Evolutionary conservation across 2,329 filamentous ascomycete species (phyloP), one percentile per base, ranked within the genome.

Genomic region (Fulvia fulva): DNA sequence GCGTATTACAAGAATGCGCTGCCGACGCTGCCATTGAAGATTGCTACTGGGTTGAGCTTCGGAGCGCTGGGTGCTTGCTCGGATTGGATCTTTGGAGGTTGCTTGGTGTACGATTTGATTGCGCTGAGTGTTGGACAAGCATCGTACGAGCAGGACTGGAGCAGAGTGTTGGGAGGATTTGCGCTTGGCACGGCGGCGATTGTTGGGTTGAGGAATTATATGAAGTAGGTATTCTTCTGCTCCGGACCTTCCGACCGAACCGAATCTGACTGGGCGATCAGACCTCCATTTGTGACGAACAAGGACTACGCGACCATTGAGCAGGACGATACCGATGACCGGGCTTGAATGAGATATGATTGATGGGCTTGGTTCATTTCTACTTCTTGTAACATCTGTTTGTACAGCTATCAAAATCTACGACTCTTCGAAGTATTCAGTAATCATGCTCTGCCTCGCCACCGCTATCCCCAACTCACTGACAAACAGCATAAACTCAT

Each of bases 71-170:
- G 78, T 1, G 75, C 75, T 9, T 64, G 70, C 34, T 83, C 81
- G 63, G 83, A 86, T 66, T 85, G 82, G 82, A 83, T 85, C 53
- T 81, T 85, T 52, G 83, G 83, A 0, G 80, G 78, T 0, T 84
- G 83, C 65, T 68, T 86, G 59, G 82, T 83, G 0, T 85, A 85
- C 66, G 81, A 85, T 67, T 73, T 85, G 19, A 73, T 84, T 14
- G 82, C 79, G 7, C 65, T 85, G 60, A 74, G 75, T 28, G 77
- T 82, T 0, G 83, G 83, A 0, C 83, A 86, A 61, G 70, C 81
- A 7, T 80, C 83, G 32, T 73, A 73, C 49, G 72, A 78, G 37
- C 61, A 64, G 6, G 71, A 71, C 1, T 85, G 82, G 83, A 77
- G 80, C 32, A 76, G 71, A 55, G 62, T 83, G 61, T 68, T 85